Evolutionary conservation across 805 yeast genomes (phyloP).

Genomic region (Metschnikowia aberdeeniae): DNA sequence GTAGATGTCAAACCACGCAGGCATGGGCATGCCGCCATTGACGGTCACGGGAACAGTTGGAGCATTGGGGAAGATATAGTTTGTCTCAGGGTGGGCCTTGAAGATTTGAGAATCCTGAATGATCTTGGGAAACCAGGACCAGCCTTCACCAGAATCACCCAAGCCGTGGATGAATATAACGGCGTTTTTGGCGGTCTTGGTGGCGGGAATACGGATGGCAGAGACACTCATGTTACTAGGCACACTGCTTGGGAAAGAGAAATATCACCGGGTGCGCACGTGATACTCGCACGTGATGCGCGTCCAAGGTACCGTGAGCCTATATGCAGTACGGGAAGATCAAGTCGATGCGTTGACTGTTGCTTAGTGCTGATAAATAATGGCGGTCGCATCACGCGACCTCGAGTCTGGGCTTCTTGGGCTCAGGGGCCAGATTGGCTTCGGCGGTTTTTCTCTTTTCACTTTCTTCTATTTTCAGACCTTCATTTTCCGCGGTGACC

Average conservation of each 20-base stretch:
- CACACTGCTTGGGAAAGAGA: too few species aligned
- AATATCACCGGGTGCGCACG: too few species aligned
- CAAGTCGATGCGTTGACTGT: too few species aligned
- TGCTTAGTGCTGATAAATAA: too few species aligned
- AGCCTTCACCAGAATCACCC: conserved; percentile 88
- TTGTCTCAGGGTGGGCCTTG: conserved; percentile 46
- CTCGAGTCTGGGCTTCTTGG: conserved; percentile 2
- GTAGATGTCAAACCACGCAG: conserved; percentile 84
- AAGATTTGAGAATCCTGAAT: conserved; percentile 43
- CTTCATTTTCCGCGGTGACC: not conserved
- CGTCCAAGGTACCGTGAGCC: too few species aligned
- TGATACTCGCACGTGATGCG: too few species aligned
- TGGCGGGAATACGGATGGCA: conserved; percentile 29
- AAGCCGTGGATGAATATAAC: conserved; percentile 83
- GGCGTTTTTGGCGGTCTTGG: conserved; percentile 41
- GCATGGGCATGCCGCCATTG: conserved; percentile 63
- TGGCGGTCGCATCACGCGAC: too few species aligned
- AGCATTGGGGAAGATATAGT: conserved; percentile 89
- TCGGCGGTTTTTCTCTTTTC: conserved; percentile 6
- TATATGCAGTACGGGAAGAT: too few species aligned
- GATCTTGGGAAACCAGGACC: conserved; percentile 75
- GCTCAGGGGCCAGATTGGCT: not conserved
- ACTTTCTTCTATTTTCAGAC: not conserved
- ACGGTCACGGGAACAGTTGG: conserved; percentile 67
- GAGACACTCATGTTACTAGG: conserved; percentile 14